Percentiles rank a stretch among this genome's conserved stretches.
Evolutionary conservation across 805 yeast species (phyloP).

Genomic region (Suhomyces pyralidae): DNA sequence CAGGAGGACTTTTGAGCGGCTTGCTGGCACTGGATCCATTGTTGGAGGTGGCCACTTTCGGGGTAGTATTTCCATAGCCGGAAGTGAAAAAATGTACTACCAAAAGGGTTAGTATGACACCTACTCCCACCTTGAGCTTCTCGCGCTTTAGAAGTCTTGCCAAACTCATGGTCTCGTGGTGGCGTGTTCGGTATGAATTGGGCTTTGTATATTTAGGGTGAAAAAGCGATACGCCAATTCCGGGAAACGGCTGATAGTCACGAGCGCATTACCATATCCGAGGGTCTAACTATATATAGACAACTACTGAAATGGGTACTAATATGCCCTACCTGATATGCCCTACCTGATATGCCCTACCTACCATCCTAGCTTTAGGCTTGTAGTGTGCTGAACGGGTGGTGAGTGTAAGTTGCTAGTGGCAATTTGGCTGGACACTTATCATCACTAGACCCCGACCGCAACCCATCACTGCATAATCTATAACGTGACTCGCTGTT

Average conservation of each 20-base stretch:
- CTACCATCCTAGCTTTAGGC: too few relatives aligned
- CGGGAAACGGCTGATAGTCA: not conserved
- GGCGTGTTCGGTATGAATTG: not conserved
- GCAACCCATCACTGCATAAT: not conserved
- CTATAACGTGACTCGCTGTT: not conserved
- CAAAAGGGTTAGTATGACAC: not conserved
- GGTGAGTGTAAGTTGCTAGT: too few relatives aligned
- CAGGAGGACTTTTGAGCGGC: not conserved
- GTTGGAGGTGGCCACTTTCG: not conserved
- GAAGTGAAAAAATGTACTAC: conserved; percentile 4
- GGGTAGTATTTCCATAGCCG: not conserved
- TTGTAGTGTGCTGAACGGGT: too few relatives aligned
- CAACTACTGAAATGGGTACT: too few relatives aligned
- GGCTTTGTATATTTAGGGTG: not conserved
- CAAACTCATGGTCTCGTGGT: conserved; percentile 5
- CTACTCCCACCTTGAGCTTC: conserved; percentile 7
- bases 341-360: too few relatives aligned
- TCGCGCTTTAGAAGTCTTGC: conserved; percentile 8
- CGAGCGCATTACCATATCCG: not conserved
- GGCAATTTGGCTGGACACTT: not conserved
- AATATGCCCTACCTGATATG: too few relatives aligned
- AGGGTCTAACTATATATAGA: too few relatives aligned
- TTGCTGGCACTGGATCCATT: not conserved
- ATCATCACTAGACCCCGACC: not conserved
- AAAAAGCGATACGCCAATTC: not conserved